Percentiles rank a stretch among this genome's conserved stretches.
phyloP scores from a whole-genome alignment of 2,329 filamentous ascomycete species.

The Apiospora saccharicola region DNA sequence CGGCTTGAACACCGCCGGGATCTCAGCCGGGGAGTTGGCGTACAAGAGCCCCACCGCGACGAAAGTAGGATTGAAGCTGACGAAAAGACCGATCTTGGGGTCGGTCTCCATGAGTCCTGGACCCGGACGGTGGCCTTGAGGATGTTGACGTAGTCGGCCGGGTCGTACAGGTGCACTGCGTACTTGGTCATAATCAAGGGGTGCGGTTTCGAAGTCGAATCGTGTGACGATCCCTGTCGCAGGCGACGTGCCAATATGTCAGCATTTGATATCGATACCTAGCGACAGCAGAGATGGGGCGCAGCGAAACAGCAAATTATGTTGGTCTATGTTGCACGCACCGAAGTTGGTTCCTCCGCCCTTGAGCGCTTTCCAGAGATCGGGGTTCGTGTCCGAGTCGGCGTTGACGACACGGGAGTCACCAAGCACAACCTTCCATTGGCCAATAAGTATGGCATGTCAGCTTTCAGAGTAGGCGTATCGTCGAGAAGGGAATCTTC shows the following conservation, averaged over 20 bases:
- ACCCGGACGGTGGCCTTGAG: conserved; percentile 25
- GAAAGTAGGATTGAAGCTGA: conserved; percentile 27
- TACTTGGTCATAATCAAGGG: conserved; percentile 31
- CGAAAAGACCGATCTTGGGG: conserved; percentile 30
- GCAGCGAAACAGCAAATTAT: no score
- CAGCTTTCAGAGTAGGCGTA: no score
- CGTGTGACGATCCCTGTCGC: conserved; percentile 35
- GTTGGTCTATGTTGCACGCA: no score
- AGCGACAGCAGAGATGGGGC: no score
- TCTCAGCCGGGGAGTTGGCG: conserved; percentile 25
- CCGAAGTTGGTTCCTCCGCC: conserved; percentile 34
- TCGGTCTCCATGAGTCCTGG: conserved; percentile 34
- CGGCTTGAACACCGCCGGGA: conserved; percentile 27
- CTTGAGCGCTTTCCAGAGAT: conserved; percentile 33
- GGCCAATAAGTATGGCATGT: neutral
- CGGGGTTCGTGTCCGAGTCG: conserved; percentile 26
- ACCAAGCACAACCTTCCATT: conserved; percentile 30
- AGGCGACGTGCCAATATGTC: no score
- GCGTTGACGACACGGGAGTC: conserved; percentile 32
- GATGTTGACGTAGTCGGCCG: conserved; percentile 30
- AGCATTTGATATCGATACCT: no score
- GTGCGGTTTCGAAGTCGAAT: conserved; percentile 32
- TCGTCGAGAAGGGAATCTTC: neutral
- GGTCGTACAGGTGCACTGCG: conserved; percentile 30
- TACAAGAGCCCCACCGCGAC: conserved; percentile 30